Conservation (phyloP, 768 basidiomycete genomes). For the Panaeolus cyanescens region DNA sequence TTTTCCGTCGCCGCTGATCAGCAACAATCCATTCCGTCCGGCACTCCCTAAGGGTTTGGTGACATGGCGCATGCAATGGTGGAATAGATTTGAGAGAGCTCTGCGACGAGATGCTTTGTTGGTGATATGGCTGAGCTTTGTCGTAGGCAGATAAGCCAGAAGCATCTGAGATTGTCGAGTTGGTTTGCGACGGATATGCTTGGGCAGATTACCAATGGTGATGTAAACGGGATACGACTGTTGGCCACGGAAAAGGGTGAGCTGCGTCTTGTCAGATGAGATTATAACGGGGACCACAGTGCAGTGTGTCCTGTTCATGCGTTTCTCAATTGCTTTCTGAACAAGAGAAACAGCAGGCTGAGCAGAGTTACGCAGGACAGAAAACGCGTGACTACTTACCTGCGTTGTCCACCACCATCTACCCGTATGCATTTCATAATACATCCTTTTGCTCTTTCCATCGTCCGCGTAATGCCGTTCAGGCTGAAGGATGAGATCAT, state of each 20-base stretch:
- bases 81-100: conserved; percentile 29
- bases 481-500: conserved; percentile 30
- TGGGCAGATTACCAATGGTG: conserved; percentile 5
- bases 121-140: conserved; percentile 27
- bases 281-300: conserved; percentile 42
- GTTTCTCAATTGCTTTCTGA: conserved; percentile 20
- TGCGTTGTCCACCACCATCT: conserved; percentile 53
- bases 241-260: conserved; percentile 2
- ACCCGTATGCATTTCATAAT: conserved; percentile 45
- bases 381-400: too few species aligned
- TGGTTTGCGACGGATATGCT: background rate
- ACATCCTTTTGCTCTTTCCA: conserved; percentile 22
- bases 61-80: conserved; percentile 25
- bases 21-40: conserved; percentile 18
- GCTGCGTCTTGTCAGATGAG: conserved; percentile 36
- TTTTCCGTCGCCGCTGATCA: conserved; percentile 33
- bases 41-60: conserved; percentile 19
- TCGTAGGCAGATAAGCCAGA: conserved; percentile 37
- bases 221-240: conserved; percentile 7
- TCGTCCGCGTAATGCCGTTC: conserved; percentile 36
- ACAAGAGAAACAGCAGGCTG: too few species aligned
- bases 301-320: background rate
- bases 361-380: too few species aligned
- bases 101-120: conserved; percentile 16
- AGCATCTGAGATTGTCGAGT: conserved; percentile 22